phyloP scores from a whole-genome alignment of 805 yeast genomes.

The Wickerhamomyces subpelliculosus region DNA sequence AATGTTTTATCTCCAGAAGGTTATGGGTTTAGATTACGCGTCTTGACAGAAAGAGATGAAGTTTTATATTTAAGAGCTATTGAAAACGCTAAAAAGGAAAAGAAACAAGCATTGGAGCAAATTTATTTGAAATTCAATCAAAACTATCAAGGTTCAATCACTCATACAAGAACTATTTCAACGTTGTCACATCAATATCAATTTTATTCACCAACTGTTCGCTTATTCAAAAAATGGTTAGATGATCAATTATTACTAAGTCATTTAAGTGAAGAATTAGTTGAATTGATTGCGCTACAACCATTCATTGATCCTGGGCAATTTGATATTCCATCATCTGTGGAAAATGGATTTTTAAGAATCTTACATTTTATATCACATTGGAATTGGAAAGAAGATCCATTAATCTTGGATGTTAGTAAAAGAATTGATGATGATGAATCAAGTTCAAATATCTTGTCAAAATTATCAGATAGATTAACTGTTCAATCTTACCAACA shows the following conservation, averaged over 20 bases:
- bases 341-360: conserved; percentile 75
- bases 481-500: conserved; percentile 54
- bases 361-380: conserved; percentile 59
- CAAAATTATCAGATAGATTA: conserved; percentile 52
- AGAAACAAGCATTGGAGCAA: conserved; percentile 50
- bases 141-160: conserved; percentile 57
- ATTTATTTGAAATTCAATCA: conserved; percentile 58
- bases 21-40: conserved; percentile 72
- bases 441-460: conserved; percentile 28
- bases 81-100: conserved; percentile 53
- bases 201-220: conserved; percentile 68
- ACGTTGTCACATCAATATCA: conserved; percentile 66
- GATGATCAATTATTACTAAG: conserved; percentile 69
- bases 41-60: conserved; percentile 81
- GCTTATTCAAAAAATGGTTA: conserved; percentile 86
- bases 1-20: conserved; percentile 83
- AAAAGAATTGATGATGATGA: conserved; percentile 37
- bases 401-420: conserved; percentile 72
- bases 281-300: conserved; percentile 76
- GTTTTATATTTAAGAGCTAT: conserved; percentile 65
- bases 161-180: conserved; percentile 76
- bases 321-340: conserved; percentile 72
- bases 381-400: conserved; percentile 95
- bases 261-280: conserved; percentile 70
- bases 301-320: conserved; percentile 87